Evolutionary conservation across 441 rosid genomes (phyloP), one percentile per base, ranked within the genome.

Genomic region (Viola pubescens): DNA sequence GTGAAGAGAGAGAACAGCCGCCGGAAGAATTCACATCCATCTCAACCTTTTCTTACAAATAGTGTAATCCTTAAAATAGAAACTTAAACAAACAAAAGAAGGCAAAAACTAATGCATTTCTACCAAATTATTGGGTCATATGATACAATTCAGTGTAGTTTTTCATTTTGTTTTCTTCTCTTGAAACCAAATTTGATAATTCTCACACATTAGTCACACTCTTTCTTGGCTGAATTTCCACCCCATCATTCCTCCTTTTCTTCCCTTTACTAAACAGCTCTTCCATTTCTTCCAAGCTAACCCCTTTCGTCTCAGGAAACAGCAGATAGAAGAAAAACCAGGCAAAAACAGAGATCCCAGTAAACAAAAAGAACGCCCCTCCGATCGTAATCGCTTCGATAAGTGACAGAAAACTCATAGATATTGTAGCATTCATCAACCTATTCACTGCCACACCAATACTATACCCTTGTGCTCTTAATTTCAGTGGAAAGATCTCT

Each of bases 401-500:
- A 2, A 91, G 69, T 1, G 94, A 84, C 7, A 91, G 45, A 52
- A 88, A 91, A 48, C 76, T 88, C 85, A 84, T 86, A 0, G 96
- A 88, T 44, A 91, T 73, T 0, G 68, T 61, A 0, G 97, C 96
- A 54, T 91, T 91, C 88, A 79, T 81, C 0, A 80, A 45, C 76
- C 94, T 77, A 49, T 88, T 90, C 50, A 90, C 94, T 4, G 94
- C 96, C 10, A 91, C 91, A 0, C 94, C 82, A 3, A 88, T 70
- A 51, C 84, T 69, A 34, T 64, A 78, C 42, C 97, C 97, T 66
- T 88, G 94, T 4, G 97, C 97, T 19, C 97, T 77, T 9, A 88
- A 72, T 67, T 75, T 84, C 73, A 88, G 57, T 0, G 96, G 97
- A 53, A 84, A 86, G 3, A 91, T 87, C 69, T 91, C 96, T 4